Conservation (phyloP, 306 rosid species). For the Prunus padus region DNA sequence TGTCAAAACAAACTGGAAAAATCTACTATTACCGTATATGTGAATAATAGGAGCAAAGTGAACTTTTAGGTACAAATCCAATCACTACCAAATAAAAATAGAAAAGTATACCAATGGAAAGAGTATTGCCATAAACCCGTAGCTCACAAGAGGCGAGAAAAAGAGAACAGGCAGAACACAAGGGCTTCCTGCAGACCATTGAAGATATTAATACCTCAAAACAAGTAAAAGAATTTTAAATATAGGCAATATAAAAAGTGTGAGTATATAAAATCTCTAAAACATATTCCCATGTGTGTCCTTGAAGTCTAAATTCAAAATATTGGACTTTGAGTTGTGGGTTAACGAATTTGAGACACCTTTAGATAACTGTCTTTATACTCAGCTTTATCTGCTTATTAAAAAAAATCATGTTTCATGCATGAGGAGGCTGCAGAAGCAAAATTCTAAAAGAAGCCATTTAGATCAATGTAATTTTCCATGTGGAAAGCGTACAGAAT, state of each 20-base stretch:
- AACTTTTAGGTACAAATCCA: neutral
- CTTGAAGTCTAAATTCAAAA: neutral
- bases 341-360: neutral
- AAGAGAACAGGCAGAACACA: conserved; percentile 79
- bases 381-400: neutral
- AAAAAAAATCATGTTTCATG: too few relatives aligned
- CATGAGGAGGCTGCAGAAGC: neutral
- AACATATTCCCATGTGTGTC: neutral
- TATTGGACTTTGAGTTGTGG: neutral
- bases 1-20: conserved; percentile 83
- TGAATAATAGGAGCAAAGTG: neutral
- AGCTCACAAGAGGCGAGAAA: conserved; percentile 86
- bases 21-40: neutral
- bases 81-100: neutral
- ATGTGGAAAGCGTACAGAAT: neutral
- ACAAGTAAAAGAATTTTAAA: conserved; percentile 5
- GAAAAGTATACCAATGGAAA: conserved; percentile 69
- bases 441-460: conserved; percentile 6
- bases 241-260: neutral
- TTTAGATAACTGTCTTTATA: neutral
- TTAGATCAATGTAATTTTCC: neutral
- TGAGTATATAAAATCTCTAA: neutral
- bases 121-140: conserved; percentile 84
- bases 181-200: conserved; percentile 76
- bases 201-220: conserved; percentile 27